Evolutionary conservation across 1,284 basidiomycete genomes (phyloP).

Genomic region (Salmacisia buchloeana): DNA sequence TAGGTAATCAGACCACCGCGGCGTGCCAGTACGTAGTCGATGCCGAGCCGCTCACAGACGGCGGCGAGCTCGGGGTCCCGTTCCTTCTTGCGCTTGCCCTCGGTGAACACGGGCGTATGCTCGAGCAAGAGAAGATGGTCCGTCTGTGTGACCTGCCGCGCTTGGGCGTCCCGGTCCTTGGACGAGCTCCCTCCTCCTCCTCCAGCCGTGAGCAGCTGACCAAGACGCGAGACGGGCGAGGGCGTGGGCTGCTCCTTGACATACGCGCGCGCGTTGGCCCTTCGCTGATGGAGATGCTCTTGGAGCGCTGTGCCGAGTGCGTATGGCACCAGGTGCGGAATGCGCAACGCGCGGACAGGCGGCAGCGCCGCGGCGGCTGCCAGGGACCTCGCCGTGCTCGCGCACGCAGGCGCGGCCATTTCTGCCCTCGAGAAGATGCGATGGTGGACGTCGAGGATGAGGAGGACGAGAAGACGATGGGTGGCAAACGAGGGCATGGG

Average conservation of each 20-base stretch:
- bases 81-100: conserved; percentile 68
- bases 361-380: neutral
- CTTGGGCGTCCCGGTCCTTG: conserved; percentile 47
- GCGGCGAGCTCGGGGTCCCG: conserved; percentile 57
- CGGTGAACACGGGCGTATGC: conserved; percentile 89
- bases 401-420: neutral
- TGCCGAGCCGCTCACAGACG: conserved; percentile 66
- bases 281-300: conserved; percentile 38
- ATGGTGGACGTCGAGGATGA: too few species aligned
- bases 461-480: too few species aligned
- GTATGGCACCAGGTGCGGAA: conserved; percentile 46
- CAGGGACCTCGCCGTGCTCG: neutral
- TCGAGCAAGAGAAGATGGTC: conserved; percentile 59
- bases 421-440: neutral
- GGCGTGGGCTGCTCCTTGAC: conserved; percentile 68
- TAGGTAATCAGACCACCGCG: conserved; percentile 92
- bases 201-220: conserved; percentile 53
- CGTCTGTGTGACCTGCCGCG: conserved; percentile 46
- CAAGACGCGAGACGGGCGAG: conserved; percentile 72
- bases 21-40: conserved; percentile 75
- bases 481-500: too few species aligned
- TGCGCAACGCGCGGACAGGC: neutral
- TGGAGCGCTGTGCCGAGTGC: conserved; percentile 37
- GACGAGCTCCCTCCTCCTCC: neutral
- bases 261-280: conserved; percentile 50